Evolutionary conservation across 2,329 filamentous ascomycete species (phyloP).

Genomic region (Aspergillus arachidicola): DNA sequence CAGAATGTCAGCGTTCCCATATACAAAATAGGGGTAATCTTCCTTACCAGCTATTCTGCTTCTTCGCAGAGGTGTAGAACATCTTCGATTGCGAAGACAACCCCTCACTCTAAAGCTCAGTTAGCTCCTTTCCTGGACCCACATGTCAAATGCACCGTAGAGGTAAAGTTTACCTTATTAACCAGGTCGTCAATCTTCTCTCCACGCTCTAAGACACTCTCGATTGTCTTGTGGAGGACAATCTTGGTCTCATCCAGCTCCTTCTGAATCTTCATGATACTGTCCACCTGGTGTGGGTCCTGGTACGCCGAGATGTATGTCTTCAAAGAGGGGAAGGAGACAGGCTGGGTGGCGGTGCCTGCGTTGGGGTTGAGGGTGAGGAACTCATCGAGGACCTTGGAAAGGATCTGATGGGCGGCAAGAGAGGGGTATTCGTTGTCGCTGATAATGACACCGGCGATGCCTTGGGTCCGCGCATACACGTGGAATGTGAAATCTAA

Average conservation of each 20-base stretch:
- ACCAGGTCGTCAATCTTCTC: slow-evolving; percentile 97
- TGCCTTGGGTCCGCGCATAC: slow-evolving; percentile 70
- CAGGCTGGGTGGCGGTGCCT: slow-evolving; percentile 48
- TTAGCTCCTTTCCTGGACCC: background rate
- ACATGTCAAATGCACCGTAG: background rate
- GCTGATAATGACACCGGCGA: slow-evolving; percentile 76
- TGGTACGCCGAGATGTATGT: slow-evolving; percentile 80
- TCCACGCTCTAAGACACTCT: slow-evolving; percentile 74
- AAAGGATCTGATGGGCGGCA: slow-evolving; percentile 83
- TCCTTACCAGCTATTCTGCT: slow-evolving; percentile 59
- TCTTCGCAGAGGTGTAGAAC: slow-evolving; percentile 85
- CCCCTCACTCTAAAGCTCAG: slow-evolving; percentile 65
- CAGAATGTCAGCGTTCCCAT: background rate
- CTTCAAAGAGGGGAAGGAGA: slow-evolving; percentile 71
- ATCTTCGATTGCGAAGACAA: slow-evolving; percentile 93
- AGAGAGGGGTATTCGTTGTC: slow-evolving; percentile 75
- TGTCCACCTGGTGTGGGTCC: slow-evolving; percentile 85
- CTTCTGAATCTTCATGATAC: slow-evolving; percentile 92
- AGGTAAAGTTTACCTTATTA: slow-evolving; percentile 59
- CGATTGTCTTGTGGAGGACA: slow-evolving; percentile 94
- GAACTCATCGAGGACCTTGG: slow-evolving; percentile 88
- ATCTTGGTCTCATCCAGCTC: slow-evolving; percentile 98
- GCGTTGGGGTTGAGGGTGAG: slow-evolving; percentile 69
- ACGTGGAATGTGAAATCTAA: slow-evolving; percentile 64
- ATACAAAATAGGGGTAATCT: background rate